Evolutionary conservation across 306 rosid genomes (phyloP).

Genomic region (Vigna reflexopilosa): DNA sequence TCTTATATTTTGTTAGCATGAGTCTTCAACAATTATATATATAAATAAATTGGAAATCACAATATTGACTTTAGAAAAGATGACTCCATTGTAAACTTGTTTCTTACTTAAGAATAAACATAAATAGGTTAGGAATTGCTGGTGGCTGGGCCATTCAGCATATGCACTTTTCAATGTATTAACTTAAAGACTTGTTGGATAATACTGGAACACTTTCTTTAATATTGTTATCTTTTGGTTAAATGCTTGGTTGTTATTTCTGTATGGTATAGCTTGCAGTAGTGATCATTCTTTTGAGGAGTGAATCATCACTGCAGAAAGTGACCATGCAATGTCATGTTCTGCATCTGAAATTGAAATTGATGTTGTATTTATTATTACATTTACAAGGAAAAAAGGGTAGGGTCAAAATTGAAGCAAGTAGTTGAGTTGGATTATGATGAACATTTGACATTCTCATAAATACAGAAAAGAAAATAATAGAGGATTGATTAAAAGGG

Average conservation of each 20-base stretch:
- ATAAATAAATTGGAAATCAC: too few species aligned
- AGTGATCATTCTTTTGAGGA: too few species aligned
- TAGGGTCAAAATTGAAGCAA: background rate
- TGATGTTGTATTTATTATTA: background rate
- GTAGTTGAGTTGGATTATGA: background rate
- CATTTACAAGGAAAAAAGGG: constrained; percentile 12
- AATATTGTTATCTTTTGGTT: too few species aligned
- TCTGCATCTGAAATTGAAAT: background rate
- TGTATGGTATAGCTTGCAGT: too few species aligned
- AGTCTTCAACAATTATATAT: too few species aligned
- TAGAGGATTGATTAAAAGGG: background rate
- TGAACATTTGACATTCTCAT: background rate
- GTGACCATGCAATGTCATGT: background rate
- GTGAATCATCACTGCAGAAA: too few species aligned
- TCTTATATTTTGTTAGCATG: too few species aligned
- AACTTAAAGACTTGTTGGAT: too few species aligned
- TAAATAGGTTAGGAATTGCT: background rate
- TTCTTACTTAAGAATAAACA: background rate
- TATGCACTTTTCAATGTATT: background rate
- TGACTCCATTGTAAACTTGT: background rate
- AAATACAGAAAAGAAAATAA: background rate
- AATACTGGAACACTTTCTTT: too few species aligned
- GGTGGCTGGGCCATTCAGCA: background rate
- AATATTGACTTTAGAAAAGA: too few species aligned
- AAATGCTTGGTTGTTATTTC: too few species aligned